These are phyloP conservation scores for Leishmania gerbilli DNA, from an alignment of 208 protist genomes.

Conservation along the genomic window DNA sequence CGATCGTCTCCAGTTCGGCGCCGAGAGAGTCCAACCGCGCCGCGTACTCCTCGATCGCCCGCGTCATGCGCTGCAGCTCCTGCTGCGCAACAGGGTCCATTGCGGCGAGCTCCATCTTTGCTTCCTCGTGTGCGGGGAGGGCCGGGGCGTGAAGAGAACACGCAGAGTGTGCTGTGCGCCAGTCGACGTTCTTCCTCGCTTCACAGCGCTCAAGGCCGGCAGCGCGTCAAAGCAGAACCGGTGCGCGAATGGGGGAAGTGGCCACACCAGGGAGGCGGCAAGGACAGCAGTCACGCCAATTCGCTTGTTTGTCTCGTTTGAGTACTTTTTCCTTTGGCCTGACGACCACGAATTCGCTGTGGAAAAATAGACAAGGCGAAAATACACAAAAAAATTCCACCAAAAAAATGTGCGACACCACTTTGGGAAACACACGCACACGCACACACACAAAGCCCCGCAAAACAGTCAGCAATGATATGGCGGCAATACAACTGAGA, in stretches of 20 bases:
- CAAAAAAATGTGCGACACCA: too few relatives aligned
- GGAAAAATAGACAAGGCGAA: neutral
- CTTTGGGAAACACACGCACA: too few relatives aligned
- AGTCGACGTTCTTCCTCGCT: neutral
- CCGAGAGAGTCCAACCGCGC: slow-evolving; percentile 58
- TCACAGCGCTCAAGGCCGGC: neutral
- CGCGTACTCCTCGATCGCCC: slow-evolving; percentile 54
- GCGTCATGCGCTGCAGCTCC: slow-evolving; percentile 70
- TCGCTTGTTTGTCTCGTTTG: neutral
- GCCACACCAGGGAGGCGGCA: neutral
- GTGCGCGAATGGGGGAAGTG: neutral
- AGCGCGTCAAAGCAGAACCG: neutral
- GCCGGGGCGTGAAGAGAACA: neutral
- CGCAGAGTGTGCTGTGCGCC: neutral
- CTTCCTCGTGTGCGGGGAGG: neutral
- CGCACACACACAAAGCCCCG: neutral
- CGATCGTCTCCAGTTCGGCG: slow-evolving; percentile 40
- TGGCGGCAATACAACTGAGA: neutral
- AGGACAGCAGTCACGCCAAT: neutral
- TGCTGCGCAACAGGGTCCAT: slow-evolving; percentile 31
- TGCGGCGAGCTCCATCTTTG: slow-evolving; percentile 20
- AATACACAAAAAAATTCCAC: neutral
- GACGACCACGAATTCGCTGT: neutral
- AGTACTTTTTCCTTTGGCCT: neutral
- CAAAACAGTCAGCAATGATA: neutral